Percentiles rank a stretch among this genome's conserved stretches.
Conservation (phyloP, 2,329 filamentous ascomycete genomes). For the Paecilomyces formosus region DNA sequence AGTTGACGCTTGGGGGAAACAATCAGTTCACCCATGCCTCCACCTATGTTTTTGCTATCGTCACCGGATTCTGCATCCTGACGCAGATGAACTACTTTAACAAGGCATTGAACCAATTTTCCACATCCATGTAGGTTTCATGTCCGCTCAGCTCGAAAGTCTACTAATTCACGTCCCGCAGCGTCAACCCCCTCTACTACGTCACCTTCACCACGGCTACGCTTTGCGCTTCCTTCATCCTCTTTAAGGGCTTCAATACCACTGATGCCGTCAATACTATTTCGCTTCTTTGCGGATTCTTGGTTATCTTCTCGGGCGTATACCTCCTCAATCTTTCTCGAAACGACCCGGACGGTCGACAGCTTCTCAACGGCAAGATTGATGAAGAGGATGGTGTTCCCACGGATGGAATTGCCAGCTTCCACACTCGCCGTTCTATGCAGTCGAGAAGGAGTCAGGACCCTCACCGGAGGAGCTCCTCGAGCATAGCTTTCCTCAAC, state of each 20-base stretch:
- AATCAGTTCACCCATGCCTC: constrained; percentile 95
- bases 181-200: constrained; percentile 94
- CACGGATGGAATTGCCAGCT: constrained; percentile 81
- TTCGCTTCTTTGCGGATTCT: constrained; percentile 84
- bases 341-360: constrained; percentile 74
- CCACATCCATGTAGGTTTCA: constrained; percentile 79
- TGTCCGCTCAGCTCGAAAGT: background rate
- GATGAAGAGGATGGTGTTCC: constrained; percentile 69
- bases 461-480: constrained; percentile 52
- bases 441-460: constrained; percentile 69
- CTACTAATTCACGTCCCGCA: constrained; percentile 33
- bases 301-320: constrained; percentile 90
- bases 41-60: constrained; percentile 95
- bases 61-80: constrained; percentile 86
- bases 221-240: constrained; percentile 87
- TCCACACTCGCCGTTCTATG: constrained; percentile 90
- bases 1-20: constrained; percentile 84
- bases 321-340: constrained; percentile 95
- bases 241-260: constrained; percentile 94
- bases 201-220: constrained; percentile 96
- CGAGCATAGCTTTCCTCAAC: constrained; percentile 52
- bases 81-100: constrained; percentile 99
- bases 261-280: constrained; percentile 86
- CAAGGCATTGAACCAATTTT: constrained; percentile 94
- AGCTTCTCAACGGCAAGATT: constrained; percentile 51